phyloP scores from a whole-genome alignment of 176 grass and related monocot genomes.

The Carex parvula region DNA sequence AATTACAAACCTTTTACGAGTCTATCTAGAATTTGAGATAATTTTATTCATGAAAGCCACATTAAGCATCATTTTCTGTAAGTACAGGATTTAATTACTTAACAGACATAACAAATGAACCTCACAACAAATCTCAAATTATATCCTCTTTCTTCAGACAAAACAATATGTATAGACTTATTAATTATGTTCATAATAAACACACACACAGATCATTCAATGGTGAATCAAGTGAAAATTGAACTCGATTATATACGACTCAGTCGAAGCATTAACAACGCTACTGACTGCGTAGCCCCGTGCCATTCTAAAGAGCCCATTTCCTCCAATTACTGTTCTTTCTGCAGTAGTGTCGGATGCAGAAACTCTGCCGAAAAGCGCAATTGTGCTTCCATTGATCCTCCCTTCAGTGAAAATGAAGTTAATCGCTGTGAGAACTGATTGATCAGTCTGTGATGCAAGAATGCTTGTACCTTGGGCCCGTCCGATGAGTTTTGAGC shows the following conservation, averaged over 20 bases:
- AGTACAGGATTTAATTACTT: background rate
- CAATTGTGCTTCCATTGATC: constrained; percentile 30
- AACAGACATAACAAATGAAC: background rate
- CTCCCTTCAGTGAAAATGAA: constrained; percentile 26
- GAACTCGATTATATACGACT: constrained; percentile 15
- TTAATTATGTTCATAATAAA: background rate
- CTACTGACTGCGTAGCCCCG: constrained; percentile 19
- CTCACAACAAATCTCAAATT: background rate
- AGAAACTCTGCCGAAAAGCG: constrained; percentile 11
- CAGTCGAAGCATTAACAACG: background rate
- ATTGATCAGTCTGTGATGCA: background rate
- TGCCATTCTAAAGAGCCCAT: constrained; percentile 17
- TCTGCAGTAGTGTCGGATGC: background rate
- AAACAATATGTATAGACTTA: background rate
- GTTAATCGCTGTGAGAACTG: constrained; percentile 9
- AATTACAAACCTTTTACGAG: no score
- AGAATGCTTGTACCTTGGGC: constrained; percentile 23
- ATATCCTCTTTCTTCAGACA: background rate
- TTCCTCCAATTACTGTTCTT: constrained; percentile 24
- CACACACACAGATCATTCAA: background rate
- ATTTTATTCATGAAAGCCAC: background rate
- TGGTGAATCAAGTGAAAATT: constrained; percentile 26
- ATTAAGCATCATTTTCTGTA: background rate
- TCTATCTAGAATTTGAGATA: background rate
- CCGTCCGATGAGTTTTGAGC: constrained; percentile 21